phyloP scores from a whole-genome alignment of 768 basidiomycete genomes.

The Leccinum subgranulosum region DNA sequence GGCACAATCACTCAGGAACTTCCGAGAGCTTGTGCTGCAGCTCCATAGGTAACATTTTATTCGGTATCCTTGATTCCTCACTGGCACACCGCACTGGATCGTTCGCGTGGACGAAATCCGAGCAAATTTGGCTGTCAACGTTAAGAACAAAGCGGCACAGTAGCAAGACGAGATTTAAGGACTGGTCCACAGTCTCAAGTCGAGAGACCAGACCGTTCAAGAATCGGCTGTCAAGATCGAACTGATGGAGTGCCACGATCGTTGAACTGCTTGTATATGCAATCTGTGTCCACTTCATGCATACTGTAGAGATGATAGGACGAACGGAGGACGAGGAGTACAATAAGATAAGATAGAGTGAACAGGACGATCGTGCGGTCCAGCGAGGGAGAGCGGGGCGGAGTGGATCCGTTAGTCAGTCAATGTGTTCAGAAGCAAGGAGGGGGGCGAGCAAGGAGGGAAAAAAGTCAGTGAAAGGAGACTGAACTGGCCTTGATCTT shows the following conservation, averaged over 20 bases:
- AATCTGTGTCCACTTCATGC: not conserved
- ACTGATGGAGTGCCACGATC: constrained; percentile 74
- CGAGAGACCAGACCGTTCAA: constrained; percentile 88
- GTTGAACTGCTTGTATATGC: not conserved
- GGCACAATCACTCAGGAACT: constrained; percentile 74
- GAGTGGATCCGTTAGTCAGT: not conserved
- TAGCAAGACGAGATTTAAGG: constrained; percentile 89
- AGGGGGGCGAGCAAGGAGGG: no score
- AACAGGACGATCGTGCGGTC: not conserved
- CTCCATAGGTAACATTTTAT: constrained; percentile 64
- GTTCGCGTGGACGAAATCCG: constrained; percentile 80
- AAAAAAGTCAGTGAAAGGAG: no score
- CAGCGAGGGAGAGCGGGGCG: not conserved
- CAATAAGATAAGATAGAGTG: not conserved
- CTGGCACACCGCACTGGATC: constrained; percentile 83
- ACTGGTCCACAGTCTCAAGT: constrained; percentile 76
- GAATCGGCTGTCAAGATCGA: constrained; percentile 91
- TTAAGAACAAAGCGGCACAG: constrained; percentile 85
- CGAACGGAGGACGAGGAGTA: not conserved
- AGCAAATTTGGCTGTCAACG: constrained; percentile 75
- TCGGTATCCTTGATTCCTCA: not conserved
- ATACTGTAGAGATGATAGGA: not conserved
- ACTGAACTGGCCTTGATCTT: constrained; percentile 12
- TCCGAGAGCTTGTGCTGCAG: constrained; percentile 85
- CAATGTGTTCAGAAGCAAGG: no score